These are phyloP conservation scores for Letharia lupina DNA, from an alignment of 495 filamentous ascomycete genomes.

Conservation along the genomic window DNA sequence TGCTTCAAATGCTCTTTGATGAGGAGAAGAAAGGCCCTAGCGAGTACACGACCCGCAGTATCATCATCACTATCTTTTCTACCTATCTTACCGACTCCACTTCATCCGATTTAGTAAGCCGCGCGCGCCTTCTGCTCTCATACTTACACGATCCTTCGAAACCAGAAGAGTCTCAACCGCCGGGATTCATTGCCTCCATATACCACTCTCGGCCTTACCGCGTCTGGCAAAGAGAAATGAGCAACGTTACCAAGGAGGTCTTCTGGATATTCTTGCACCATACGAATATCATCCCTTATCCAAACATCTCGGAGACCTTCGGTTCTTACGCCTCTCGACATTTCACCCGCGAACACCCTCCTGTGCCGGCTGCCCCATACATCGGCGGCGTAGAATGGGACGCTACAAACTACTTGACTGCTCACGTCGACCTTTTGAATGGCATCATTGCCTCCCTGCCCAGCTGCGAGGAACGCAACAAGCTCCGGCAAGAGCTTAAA, in stretches of 20 bases:
- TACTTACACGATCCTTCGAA: conserved; percentile 78
- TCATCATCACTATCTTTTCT: conserved; percentile 79
- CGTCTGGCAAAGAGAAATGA: conserved; percentile 87
- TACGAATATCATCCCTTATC: conserved; percentile 68
- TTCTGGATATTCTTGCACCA: conserved; percentile 99
- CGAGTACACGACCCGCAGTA: conserved; percentile 85
- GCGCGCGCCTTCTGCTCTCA: conserved; percentile 60
- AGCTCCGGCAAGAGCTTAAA: conserved; percentile 63
- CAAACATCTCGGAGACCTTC: conserved; percentile 30
- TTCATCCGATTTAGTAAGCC: conserved; percentile 44
- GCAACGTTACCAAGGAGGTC: conserved; percentile 91
- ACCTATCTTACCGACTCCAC: conserved; percentile 62
- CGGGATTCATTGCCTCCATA: conserved; percentile 84
- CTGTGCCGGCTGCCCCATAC: conserved; percentile 90
- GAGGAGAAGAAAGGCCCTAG: conserved; percentile 94
- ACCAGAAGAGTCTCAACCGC: conserved; percentile 61
- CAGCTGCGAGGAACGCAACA: conserved; percentile 62
- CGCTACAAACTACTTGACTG: conserved; percentile 88
- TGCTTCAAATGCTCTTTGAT: conserved; percentile 86
- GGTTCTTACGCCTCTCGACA: conserved; percentile 55
- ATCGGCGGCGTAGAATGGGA: conserved; percentile 99
- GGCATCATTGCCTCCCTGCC: conserved; percentile 80
- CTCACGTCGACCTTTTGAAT: conserved; percentile 88
- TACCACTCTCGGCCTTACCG: conserved; percentile 80
- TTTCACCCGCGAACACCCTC: conserved; percentile 82